Percentiles rank a stretch among this genome's conserved stretches.
Conservation (phyloP, 1,284 basidiomycete species). For the Ceratobasidium theobromae region DNA sequence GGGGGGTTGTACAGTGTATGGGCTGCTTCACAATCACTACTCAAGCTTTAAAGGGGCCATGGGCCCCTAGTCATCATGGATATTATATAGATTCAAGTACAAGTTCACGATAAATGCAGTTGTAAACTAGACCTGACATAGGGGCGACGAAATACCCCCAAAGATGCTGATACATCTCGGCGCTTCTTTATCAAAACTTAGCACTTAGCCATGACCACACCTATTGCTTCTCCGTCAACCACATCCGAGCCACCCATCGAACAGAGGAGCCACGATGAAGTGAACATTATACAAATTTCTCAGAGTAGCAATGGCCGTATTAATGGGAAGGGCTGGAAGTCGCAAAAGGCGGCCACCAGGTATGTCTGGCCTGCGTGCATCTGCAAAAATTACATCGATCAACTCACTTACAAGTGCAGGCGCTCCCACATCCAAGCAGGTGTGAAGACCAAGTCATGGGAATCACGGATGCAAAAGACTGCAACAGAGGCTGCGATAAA, state of each 20-base stretch:
- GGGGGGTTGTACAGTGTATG: too few species aligned
- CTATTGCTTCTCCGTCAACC: not conserved
- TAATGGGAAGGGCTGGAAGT: conserved; percentile 66
- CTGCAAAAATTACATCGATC: conserved; percentile 21
- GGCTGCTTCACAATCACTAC: too few species aligned
- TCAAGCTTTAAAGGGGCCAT: too few species aligned
- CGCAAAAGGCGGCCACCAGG: conserved; percentile 61
- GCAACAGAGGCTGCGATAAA: conserved; percentile 66
- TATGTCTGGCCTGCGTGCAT: conserved; percentile 39
- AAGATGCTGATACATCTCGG: not conserved
- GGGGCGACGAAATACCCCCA: not conserved
- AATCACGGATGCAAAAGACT: conserved; percentile 66
- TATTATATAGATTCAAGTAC: too few species aligned
- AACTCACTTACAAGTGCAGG: conserved; percentile 44
- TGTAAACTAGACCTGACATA: too few species aligned
- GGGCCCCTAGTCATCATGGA: too few species aligned
- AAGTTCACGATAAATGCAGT: too few species aligned
- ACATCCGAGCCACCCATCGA: not conserved
- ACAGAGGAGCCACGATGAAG: not conserved
- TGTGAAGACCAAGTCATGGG: conserved; percentile 66
- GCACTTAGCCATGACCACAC: not conserved
- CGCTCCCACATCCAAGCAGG: conserved; percentile 66
- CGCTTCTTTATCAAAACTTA: not conserved
- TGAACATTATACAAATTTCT: not conserved
- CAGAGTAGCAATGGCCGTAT: not conserved